Conservation (phyloP, 805 yeast species). For the Cyberlindnera euphorbiae region DNA sequence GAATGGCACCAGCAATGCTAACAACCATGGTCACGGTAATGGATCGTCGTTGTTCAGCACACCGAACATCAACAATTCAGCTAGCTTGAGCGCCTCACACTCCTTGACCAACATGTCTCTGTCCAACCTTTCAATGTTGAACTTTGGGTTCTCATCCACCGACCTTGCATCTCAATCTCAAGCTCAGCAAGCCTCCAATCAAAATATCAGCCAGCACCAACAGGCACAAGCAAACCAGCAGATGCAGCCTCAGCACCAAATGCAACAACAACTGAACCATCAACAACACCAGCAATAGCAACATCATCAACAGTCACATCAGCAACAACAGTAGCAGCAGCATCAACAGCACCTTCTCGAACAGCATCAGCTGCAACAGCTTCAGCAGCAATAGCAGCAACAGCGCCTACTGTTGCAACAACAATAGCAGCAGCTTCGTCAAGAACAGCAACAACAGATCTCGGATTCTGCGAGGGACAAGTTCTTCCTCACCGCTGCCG, state of each 20-base stretch:
- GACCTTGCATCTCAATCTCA: slow-evolving; percentile 6
- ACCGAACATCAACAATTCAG: slow-evolving; percentile 3
- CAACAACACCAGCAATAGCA: slow-evolving; percentile 8
- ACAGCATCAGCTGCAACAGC: slow-evolving; percentile 9
- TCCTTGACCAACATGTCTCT: slow-evolving; percentile 26
- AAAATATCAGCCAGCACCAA: too few relatives aligned
- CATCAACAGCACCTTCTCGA: slow-evolving; percentile 8
- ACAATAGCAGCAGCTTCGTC: slow-evolving; percentile 8
- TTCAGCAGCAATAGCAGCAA: slow-evolving; percentile 9
- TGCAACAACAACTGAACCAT: slow-evolving; percentile 11
- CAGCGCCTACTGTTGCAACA: slow-evolving; percentile 11
- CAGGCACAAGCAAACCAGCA: too few relatives aligned
- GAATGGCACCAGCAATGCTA: not conserved
- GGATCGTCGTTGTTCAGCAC: slow-evolving; percentile 11
- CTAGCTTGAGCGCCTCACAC: slow-evolving; percentile 19
- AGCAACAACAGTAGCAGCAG: slow-evolving; percentile 3
- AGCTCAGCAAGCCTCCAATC: too few relatives aligned
- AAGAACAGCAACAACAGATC: slow-evolving; percentile 19
- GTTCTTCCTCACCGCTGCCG: slow-evolving; percentile 93
- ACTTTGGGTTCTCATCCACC: slow-evolving; percentile 13
- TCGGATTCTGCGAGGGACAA: slow-evolving; percentile 83
- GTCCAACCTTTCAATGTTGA: slow-evolving; percentile 19
- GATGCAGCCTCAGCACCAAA: too few relatives aligned
- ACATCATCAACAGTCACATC: slow-evolving; percentile 7
- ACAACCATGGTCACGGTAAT: slow-evolving; percentile 2